Conservation (phyloP, 129 eudicot species). For the Apium graveolens region DNA sequence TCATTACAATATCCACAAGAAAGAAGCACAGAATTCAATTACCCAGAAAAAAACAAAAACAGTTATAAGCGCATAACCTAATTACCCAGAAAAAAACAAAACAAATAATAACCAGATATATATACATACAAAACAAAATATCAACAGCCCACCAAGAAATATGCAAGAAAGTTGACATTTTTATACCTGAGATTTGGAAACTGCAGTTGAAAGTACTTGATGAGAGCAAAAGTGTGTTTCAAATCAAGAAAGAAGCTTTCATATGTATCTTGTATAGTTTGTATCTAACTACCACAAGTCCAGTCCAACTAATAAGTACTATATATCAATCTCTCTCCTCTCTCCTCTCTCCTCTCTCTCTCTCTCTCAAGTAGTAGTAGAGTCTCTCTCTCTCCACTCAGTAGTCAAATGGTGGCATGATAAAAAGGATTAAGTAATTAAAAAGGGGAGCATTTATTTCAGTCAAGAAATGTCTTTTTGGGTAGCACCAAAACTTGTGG, state of each 20-base stretch:
- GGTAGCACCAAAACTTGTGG: not conserved
- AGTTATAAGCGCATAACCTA: not conserved
- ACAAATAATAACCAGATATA: not conserved
- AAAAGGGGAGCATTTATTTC: not conserved
- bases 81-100: conserved; percentile 6
- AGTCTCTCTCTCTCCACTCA: not conserved
- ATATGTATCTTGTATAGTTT: not conserved
- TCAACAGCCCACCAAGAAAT: not conserved
- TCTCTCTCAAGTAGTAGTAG: not conserved
- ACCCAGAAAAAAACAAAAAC: not conserved
- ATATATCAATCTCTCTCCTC: not conserved
- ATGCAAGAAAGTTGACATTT: not conserved
- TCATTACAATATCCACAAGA: not conserved
- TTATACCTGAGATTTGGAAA: not conserved
- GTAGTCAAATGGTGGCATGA: not conserved
- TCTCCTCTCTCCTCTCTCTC: no score
- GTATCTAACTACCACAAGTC: not conserved
- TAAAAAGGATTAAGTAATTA: not conserved
- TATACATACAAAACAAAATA: not conserved
- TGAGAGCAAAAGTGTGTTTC: not conserved
- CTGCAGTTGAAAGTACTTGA: not conserved
- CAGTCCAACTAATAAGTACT: not conserved
- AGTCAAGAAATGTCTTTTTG: not conserved
- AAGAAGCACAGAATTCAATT: not conserved
- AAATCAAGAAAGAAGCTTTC: not conserved